phyloP scores from a whole-genome alignment of 2,329 filamentous ascomycete species.

The Daldinia sp. region DNA sequence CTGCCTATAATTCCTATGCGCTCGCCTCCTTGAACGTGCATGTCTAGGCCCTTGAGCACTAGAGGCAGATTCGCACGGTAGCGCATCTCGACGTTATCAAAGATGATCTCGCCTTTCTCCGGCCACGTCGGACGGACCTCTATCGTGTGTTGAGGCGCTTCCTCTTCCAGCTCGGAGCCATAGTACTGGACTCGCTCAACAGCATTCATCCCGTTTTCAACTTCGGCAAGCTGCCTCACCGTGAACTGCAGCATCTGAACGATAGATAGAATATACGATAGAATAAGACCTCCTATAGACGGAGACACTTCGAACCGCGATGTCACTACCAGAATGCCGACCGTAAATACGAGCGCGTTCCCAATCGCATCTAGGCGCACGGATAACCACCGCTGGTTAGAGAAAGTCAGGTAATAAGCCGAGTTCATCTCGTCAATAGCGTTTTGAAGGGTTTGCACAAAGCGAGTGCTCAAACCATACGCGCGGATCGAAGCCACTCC shows the following conservation, averaged over 20 bases:
- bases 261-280: slow-evolving; percentile 93
- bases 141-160: slow-evolving; percentile 83
- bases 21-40: slow-evolving; percentile 81
- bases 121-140: slow-evolving; percentile 85
- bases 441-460: slow-evolving; percentile 75
- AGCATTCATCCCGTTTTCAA: slow-evolving; percentile 98
- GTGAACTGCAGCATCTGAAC: slow-evolving; percentile 97
- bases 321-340: slow-evolving; percentile 91
- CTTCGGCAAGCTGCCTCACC: slow-evolving; percentile 91
- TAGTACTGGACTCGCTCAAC: slow-evolving; percentile 94
- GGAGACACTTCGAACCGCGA: slow-evolving; percentile 87
- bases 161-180: slow-evolving; percentile 86
- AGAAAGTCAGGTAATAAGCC: slow-evolving; percentile 94
- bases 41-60: slow-evolving; percentile 76
- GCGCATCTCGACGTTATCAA: slow-evolving; percentile 81
- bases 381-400: slow-evolving; percentile 94
- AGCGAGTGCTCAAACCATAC: slow-evolving; percentile 84
- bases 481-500: slow-evolving; percentile 89
- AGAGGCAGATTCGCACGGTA: slow-evolving; percentile 79
- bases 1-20: slow-evolving; percentile 85
- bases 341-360: slow-evolving; percentile 85
- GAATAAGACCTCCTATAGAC: slow-evolving; percentile 85
- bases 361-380: slow-evolving; percentile 87
- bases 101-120: slow-evolving; percentile 83
- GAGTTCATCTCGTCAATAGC: slow-evolving; percentile 92